Evolutionary conservation across 441 rosid genomes (phyloP).

Genomic region (Adansonia gregorii): DNA sequence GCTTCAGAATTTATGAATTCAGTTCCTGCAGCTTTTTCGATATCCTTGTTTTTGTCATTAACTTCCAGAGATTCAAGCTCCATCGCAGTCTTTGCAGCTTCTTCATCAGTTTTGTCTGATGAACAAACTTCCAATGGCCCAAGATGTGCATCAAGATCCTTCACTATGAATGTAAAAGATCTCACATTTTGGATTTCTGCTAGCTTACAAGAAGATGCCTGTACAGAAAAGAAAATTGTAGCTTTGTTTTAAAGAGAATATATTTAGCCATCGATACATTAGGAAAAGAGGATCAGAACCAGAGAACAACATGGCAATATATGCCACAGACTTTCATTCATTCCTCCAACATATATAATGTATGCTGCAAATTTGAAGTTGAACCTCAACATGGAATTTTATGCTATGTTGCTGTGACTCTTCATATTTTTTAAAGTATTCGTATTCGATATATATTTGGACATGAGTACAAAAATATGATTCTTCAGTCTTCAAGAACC

Average conservation of each 20-base stretch:
- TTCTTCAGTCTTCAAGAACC: too few species aligned
- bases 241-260: neutral
- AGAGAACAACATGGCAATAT: neutral
- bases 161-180: conserved; percentile 58
- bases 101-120: conserved; percentile 31
- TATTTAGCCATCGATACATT: neutral
- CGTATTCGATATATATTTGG: too few species aligned
- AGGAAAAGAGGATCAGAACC: neutral
- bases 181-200: conserved; percentile 55
- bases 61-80: conserved; percentile 28
- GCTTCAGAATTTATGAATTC: conserved; percentile 43
- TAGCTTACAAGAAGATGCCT: conserved; percentile 51
- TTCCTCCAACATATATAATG: neutral
- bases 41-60: conserved; percentile 29
- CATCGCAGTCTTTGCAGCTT: conserved; percentile 15
- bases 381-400: neutral
- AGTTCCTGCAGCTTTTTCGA: neutral
- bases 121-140: conserved; percentile 43
- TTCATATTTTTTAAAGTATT: too few species aligned
- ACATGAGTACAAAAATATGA: too few species aligned
- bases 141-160: conserved; percentile 69
- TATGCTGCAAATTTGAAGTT: neutral
- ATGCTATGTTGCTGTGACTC: too few species aligned
- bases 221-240: conserved; percentile 35
- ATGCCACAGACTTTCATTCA: neutral